Evolutionary conservation across 345 rosid genomes (phyloP).

Genomic region (Cardamine occulta): DNA sequence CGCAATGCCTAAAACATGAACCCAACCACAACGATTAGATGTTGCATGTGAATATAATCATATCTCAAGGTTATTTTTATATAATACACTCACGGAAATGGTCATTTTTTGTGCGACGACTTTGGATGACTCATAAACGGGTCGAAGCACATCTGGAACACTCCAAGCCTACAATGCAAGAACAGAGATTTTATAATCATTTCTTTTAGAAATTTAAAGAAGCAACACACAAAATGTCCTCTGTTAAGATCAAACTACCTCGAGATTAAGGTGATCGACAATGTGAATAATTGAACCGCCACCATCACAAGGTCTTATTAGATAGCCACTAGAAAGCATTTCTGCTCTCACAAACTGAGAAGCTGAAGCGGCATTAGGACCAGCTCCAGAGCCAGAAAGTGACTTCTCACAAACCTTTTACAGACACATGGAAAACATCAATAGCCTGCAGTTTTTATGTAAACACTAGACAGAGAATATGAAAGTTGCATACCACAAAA

Average conservation of each 20-base stretch:
- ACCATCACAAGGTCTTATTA: constrained; percentile 96
- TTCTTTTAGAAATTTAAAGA: neutral
- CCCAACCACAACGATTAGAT: constrained; percentile 32
- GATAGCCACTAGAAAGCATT: constrained; percentile 94
- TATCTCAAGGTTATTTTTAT: neutral
- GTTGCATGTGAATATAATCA: neutral
- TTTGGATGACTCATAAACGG: constrained; percentile 93
- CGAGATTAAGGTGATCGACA: constrained; percentile 94
- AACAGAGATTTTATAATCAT: neutral
- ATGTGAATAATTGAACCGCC: constrained; percentile 99
- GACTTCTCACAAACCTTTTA: constrained; percentile 95
- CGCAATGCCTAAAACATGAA: constrained; percentile 69
- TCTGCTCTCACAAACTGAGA: constrained; percentile 97
- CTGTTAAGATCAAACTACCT: constrained; percentile 51
- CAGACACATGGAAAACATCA: neutral
- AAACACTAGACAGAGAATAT: neutral
- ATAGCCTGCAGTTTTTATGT: neutral
- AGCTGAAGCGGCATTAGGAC: constrained; percentile 75
- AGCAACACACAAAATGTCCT: neutral
- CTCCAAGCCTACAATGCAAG: constrained; percentile 79
- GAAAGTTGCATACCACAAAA: constrained; percentile 73
- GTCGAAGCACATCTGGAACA: constrained; percentile 96
- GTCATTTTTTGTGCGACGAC: constrained; percentile 94
- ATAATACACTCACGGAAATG: constrained; percentile 67
- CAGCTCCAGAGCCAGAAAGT: constrained; percentile 95